Evolutionary conservation across 805 yeast species (phyloP).

Genomic region (Tetrapisispora iriomotensis): DNA sequence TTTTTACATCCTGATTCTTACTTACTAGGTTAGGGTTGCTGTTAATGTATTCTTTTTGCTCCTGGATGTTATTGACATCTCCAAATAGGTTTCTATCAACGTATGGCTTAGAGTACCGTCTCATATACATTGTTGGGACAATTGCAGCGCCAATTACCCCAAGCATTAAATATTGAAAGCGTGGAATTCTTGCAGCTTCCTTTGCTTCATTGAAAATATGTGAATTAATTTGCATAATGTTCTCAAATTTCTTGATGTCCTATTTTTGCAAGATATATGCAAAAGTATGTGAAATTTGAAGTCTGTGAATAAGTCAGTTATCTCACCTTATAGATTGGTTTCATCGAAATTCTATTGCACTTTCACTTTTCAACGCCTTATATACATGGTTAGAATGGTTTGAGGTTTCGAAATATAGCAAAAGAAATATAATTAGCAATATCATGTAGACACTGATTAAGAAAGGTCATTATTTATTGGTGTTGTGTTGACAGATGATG

Average conservation of each 20-base stretch:
- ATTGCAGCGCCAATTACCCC: slow-evolving; percentile 23
- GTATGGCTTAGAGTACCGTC: background rate
- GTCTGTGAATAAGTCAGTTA: too few species aligned
- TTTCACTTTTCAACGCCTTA: too few species aligned
- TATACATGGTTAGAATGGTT: too few species aligned
- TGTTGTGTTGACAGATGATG: too few species aligned
- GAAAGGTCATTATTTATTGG: too few species aligned
- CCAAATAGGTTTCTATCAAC: background rate
- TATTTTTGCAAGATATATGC: background rate
- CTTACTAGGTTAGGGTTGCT: background rate
- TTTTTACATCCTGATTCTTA: background rate
- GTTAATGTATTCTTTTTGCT: background rate
- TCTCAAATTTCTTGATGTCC: background rate
- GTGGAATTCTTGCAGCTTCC: slow-evolving; percentile 17
- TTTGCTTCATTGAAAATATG: slow-evolving; percentile 22
- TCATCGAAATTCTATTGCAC: too few species aligned
- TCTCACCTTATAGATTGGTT: too few species aligned
- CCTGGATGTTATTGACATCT: background rate
- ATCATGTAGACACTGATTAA: too few species aligned
- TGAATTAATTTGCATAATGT: slow-evolving; percentile 20
- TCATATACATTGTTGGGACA: slow-evolving; percentile 20
- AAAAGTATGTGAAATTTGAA: too few species aligned
- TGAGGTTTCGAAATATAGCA: too few species aligned
- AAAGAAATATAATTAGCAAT: too few species aligned
- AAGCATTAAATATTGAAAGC: slow-evolving; percentile 17